phyloP scores from a whole-genome alignment of 2,329 filamentous ascomycete species.

The Onygenales sp. region DNA sequence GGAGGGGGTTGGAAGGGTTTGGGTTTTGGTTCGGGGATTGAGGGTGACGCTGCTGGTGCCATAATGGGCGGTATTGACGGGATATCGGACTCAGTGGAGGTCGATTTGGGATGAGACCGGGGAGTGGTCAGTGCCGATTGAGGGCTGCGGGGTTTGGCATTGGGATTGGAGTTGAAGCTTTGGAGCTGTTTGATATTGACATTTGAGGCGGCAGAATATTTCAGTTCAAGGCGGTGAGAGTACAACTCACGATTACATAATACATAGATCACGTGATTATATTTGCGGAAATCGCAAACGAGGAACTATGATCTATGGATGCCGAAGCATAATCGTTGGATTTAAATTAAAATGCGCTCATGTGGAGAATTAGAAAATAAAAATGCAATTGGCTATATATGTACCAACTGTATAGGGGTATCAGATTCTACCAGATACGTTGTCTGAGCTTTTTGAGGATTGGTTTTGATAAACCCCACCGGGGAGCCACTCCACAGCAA shows the following conservation, averaged over 20 bases:
- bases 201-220: background rate
- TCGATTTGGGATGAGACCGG: background rate
- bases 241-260: background rate
- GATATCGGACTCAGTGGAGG: no score
- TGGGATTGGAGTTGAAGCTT: background rate
- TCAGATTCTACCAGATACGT: no score
- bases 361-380: no score
- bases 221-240: background rate
- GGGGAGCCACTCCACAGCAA: no score
- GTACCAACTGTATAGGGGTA: no score
- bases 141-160: background rate
- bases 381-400: no score
- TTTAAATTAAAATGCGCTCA: no score
- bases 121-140: background rate
- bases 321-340: no score
- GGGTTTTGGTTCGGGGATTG: background rate
- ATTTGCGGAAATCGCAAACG: no score
- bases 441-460: no score
- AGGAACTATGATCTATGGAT: no score
- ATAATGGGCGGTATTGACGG: background rate
- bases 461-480: no score
- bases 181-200: background rate
- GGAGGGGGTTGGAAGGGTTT: slow-evolving; percentile 14
- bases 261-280: background rate
- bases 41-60: background rate